Evolutionary conservation across 1,139 yeast species (phyloP).

Genomic region (Schwanniomyces etchellsii): DNA sequence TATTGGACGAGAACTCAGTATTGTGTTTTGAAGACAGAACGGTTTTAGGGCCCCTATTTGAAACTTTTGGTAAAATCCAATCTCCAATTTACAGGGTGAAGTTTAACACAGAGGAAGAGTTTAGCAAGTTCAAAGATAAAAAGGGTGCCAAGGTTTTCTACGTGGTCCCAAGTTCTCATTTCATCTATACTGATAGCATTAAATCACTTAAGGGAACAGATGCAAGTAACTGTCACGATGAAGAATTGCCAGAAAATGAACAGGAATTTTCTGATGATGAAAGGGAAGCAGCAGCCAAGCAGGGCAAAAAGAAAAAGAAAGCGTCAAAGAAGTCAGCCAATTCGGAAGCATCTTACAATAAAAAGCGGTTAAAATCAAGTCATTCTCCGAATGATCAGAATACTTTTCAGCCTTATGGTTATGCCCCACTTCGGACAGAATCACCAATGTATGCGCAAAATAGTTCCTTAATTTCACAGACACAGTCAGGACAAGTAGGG

Average conservation of each 20-base stretch:
- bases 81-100: conserved; percentile 79
- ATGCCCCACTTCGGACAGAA: too few relatives aligned
- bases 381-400: conserved; percentile 1
- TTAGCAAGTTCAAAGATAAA: conserved; percentile 35
- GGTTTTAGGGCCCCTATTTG: conserved; percentile 78
- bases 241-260: conserved; percentile 87
- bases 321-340: too few relatives aligned
- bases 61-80: conserved; percentile 85
- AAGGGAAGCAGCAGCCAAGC: conserved; percentile 58
- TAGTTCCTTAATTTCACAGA: too few relatives aligned
- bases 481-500: too few relatives aligned
- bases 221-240: conserved; percentile 93
- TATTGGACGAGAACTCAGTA: conserved; percentile 75
- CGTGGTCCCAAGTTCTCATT: conserved; percentile 77
- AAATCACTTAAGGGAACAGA: conserved; percentile 79
- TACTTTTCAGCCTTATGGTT: too few relatives aligned
- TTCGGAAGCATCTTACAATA: too few relatives aligned
- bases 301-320: conserved; percentile 51
- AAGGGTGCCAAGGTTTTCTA: conserved; percentile 63
- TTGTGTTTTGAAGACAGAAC: conserved; percentile 71
- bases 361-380: conserved; percentile 25
- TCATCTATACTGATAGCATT: conserved; percentile 69
- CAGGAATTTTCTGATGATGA: conserved; percentile 96
- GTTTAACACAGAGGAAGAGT: conserved; percentile 51
- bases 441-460: too few relatives aligned